Conservation (phyloP, 169 alveolate species). For the Plasmodium vinckei region DNA sequence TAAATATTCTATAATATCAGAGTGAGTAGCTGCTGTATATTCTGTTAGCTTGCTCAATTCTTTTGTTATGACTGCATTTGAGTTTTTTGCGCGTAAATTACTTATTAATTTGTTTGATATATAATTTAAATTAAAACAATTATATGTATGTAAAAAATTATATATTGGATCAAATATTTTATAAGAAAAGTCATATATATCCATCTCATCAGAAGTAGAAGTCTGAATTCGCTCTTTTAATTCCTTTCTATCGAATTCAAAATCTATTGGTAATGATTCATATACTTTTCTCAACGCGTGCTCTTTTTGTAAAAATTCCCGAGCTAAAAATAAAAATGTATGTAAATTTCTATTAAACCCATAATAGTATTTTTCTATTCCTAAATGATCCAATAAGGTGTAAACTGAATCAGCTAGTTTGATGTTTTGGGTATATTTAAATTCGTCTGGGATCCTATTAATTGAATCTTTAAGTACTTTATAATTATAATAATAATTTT, state of each 20-base stretch:
- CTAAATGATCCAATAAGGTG: background rate
- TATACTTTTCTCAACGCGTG: slow-evolving; percentile 3
- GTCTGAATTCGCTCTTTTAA: background rate
- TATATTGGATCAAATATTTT: slow-evolving; percentile 18
- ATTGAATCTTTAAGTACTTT: background rate
- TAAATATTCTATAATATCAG: slow-evolving; percentile 7
- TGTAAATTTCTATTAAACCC: slow-evolving; percentile 3
- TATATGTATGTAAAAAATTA: background rate
- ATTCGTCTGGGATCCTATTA: slow-evolving; percentile 5
- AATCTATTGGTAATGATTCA: slow-evolving; percentile 17
- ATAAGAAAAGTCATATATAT: slow-evolving; percentile 17
- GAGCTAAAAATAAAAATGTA: slow-evolving; percentile 1
- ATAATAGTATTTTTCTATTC: slow-evolving; percentile 34
- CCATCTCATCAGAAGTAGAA: background rate
- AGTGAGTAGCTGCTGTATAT: background rate
- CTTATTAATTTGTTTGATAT: slow-evolving; percentile 7
- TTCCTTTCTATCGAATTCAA: background rate
- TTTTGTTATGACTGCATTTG: background rate
- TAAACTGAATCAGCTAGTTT: no score
- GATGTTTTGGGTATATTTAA: background rate
- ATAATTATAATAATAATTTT: background rate
- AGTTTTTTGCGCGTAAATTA: background rate
- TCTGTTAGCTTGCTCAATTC: slow-evolving; percentile 16
- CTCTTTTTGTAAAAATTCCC: slow-evolving; percentile 15
- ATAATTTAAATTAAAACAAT: slow-evolving; percentile 16